Base-by-base conservation (phyloP, 768 basidiomycete genomes). In the Pisolithus orientalis region DNA sequence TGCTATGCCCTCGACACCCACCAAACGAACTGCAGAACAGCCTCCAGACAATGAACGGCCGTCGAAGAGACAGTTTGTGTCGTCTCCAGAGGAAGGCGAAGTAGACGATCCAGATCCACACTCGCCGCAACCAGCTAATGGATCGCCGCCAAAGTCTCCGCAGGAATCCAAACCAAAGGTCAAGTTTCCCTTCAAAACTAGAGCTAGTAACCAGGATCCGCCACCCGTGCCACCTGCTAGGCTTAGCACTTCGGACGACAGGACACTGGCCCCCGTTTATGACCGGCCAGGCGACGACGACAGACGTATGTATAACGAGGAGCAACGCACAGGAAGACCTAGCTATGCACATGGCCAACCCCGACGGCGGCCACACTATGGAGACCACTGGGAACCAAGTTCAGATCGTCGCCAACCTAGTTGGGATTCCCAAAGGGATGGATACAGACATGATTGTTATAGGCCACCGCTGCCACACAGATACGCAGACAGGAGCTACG, bases 1-100 rank as follows among this genome's bases (percentile, higher is more conserved):
- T 34, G 40, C 34, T 43, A 60, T 54, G 53, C 31, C 48, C 37
- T 51, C 56, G 45, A 58, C 53, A 32, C 57, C 72, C 25, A 58
- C 66, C 47, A 90, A 90, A 70, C 78, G 88, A 53, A 71, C 70
- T 49, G 82, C 83, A 28, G 82, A 82, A 37, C 65, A 68, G 45
- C 80, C 83, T 13, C 75, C 80, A 44, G 69, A 71, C 2, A 69
- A 73, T 53, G 66, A 69, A 38, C 75, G 84, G 47, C 74, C 79
- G 9, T 37, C 66, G 5, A 89, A 90, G 62, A 75, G 85, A 42
- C 71, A 64, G 17, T 72, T 75, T 8, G 76, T 83, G 2, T 84
- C 69, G 1, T 76, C 87, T 1, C 87, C 87, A 47, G 89, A 91
- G 67, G 89, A 91, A 64, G 89, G 89, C 54, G 89, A 91, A 60